Conservation (phyloP, 1,139 yeast species). For the Blastobotrys malaysiensis region DNA sequence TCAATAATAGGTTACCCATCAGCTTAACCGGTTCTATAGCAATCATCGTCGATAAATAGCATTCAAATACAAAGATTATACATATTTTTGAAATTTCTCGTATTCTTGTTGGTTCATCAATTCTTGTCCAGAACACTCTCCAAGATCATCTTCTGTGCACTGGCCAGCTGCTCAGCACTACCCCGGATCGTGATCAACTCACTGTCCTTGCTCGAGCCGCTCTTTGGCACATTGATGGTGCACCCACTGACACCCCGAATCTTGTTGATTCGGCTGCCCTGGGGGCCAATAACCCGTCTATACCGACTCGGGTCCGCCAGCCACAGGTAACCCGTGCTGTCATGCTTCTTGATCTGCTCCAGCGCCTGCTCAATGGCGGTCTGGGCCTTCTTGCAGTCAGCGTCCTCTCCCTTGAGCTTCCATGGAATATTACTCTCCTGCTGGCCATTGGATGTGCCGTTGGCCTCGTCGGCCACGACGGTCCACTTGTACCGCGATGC, state of each 20-base stretch:
- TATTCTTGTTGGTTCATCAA: not conserved
- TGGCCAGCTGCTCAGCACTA: slow-evolving; percentile 41
- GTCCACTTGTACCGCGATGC: slow-evolving; percentile 27
- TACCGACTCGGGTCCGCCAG: slow-evolving; percentile 42
- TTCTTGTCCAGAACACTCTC: slow-evolving; percentile 11
- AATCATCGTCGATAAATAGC: not conserved
- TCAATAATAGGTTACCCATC: no score
- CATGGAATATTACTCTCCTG: slow-evolving; percentile 36
- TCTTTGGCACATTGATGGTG: slow-evolving; percentile 60
- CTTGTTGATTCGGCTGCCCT: slow-evolving; percentile 61
- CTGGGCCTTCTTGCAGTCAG: slow-evolving; percentile 34
- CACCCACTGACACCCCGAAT: slow-evolving; percentile 58
- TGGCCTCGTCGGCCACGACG: slow-evolving; percentile 21
- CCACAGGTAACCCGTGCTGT: slow-evolving; percentile 46
- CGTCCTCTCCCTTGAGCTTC: slow-evolving; percentile 35
- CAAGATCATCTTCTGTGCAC: slow-evolving; percentile 40
- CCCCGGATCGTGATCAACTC: slow-evolving; percentile 32
- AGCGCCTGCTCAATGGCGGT: slow-evolving; percentile 32
- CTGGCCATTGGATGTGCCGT: slow-evolving; percentile 33
- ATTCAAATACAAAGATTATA: not conserved
- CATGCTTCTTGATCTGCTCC: slow-evolving; percentile 33
- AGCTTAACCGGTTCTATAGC: no score
- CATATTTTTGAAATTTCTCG: not conserved
- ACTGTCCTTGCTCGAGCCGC: slow-evolving; percentile 41
- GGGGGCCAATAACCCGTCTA: slow-evolving; percentile 68